A percentile compares a stretch with the other conserved stretches of the same genome.
phyloP scores from a whole-genome alignment of 352 stramenopile species.

The Phytophthora cryptogea region DNA sequence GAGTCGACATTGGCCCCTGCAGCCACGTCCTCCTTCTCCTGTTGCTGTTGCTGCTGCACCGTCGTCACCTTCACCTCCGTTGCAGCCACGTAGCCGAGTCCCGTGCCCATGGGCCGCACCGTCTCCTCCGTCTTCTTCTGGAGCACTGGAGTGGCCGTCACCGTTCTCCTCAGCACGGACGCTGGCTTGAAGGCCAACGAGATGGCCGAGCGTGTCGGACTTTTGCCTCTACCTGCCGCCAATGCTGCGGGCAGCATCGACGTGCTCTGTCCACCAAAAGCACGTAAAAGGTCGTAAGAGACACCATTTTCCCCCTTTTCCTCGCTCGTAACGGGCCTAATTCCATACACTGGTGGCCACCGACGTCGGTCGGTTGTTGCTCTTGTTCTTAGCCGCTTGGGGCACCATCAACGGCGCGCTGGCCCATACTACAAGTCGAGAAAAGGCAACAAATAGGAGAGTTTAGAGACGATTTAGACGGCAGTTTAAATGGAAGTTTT shows the following conservation, averaged over 20 bases:
- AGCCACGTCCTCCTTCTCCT: constrained; percentile 21
- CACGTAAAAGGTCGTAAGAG: neutral
- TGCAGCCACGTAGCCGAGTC: constrained; percentile 48
- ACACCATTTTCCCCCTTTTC: neutral
- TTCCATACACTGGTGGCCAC: constrained; percentile 34
- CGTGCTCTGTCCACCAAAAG: constrained; percentile 31
- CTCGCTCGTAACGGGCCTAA: neutral
- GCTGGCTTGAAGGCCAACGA: constrained; percentile 65
- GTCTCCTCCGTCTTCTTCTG: constrained; percentile 26
- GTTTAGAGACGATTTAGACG: constrained; percentile 1
- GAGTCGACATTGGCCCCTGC: constrained; percentile 9
- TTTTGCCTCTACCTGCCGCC: constrained; percentile 45
- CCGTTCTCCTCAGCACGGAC: constrained; percentile 47
- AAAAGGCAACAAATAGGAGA: constrained; percentile 15
- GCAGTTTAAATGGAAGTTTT: constrained; percentile 6
- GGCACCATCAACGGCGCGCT: constrained; percentile 53
- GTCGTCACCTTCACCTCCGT: constrained; percentile 46
- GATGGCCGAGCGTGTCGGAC: constrained; percentile 34
- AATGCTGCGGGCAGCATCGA: constrained; percentile 59
- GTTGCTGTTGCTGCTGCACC: constrained; percentile 8
- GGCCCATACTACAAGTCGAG: constrained; percentile 52
- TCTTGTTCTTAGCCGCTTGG: constrained; percentile 47
- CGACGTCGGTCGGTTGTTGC: constrained; percentile 7
- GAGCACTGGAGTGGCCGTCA: constrained; percentile 15
- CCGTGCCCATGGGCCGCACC: constrained; percentile 3